These are phyloP conservation scores for Candida taoyuanica DNA, from an alignment of 805 yeast genomes.

Conservation along the genomic window DNA sequence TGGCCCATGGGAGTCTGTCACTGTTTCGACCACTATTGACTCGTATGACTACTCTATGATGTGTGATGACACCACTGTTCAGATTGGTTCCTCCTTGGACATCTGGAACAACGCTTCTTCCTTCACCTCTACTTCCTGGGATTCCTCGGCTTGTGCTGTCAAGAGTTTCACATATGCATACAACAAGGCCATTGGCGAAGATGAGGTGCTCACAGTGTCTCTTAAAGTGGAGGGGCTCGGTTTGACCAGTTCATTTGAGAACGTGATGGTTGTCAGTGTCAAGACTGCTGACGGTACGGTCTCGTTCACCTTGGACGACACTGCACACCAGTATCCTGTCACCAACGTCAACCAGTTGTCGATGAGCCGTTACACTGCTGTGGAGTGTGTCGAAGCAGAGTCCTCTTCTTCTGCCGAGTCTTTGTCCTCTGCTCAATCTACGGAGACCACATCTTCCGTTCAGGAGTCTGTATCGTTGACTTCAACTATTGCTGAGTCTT, in stretches of 20 bases:
- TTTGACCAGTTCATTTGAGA: not conserved
- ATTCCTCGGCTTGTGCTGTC: not conserved
- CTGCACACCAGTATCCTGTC: not conserved
- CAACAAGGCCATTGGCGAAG: constrained; percentile 1
- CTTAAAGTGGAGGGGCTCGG: not conserved
- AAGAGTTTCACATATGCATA: not conserved
- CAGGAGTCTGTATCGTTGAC: not conserved
- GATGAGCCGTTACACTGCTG: not conserved
- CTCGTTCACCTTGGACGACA: not conserved
- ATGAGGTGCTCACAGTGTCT: constrained; percentile 1
- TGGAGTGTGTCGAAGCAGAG: too few species aligned
- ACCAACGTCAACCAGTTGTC: not conserved
- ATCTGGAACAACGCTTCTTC: not conserved
- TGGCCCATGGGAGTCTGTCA: constrained; percentile 3
- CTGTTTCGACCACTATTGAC: not conserved
- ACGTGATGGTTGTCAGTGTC: not conserved
- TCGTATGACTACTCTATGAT: not conserved
- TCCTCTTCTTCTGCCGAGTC: not conserved
- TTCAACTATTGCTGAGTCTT: not conserved
- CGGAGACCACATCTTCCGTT: not conserved
- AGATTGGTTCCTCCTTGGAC: not conserved
- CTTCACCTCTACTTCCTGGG: not conserved
- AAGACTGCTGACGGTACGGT: not conserved
- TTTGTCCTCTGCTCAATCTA: not conserved
- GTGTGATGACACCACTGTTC: not conserved